These are phyloP conservation scores for Spizellomyces sp. DNA, from an alignment of 192 early-diverging fungal species.

Conservation along the genomic window DNA sequence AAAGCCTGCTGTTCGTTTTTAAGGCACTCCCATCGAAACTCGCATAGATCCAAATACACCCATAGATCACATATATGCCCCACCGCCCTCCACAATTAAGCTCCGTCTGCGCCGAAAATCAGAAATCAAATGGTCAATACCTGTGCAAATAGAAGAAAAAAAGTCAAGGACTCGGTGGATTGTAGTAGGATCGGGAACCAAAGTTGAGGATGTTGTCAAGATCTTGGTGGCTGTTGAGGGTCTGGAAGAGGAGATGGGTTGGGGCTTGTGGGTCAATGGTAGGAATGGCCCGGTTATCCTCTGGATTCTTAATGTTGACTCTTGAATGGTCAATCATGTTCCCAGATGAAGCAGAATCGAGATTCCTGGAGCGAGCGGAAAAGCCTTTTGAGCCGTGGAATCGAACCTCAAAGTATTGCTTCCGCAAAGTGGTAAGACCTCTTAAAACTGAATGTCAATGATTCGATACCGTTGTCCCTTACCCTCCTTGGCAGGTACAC, in stretches of 20 bases:
- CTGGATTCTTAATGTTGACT: no score
- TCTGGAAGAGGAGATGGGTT: conserved; percentile 19
- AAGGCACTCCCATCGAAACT: conserved; percentile 25
- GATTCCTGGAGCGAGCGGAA: conserved; percentile 13
- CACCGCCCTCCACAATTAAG: conserved; percentile 19
- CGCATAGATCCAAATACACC: conserved; percentile 35
- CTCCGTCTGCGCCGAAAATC: conserved; percentile 34
- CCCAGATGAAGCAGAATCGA: background rate
- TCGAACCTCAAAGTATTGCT: conserved; percentile 8
- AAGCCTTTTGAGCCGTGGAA: conserved; percentile 23
- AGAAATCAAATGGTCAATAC: conserved; percentile 28
- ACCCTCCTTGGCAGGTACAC: background rate
- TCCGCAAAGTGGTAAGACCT: conserved; percentile 17
- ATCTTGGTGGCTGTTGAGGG: conserved; percentile 25
- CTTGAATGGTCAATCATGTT: background rate
- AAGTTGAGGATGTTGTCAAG: conserved; percentile 28
- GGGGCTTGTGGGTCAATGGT: background rate
- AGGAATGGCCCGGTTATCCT: no score
- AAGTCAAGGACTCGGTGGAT: conserved; percentile 13
- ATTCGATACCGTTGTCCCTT: background rate
- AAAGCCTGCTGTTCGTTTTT: background rate
- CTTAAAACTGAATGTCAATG: background rate
- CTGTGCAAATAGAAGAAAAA: conserved; percentile 19
- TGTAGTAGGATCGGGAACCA: conserved; percentile 22
- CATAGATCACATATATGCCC: conserved; percentile 21